Base-by-base conservation (phyloP, 2,329 filamentous ascomycete species). In the Sarocladium strictum region DNA sequence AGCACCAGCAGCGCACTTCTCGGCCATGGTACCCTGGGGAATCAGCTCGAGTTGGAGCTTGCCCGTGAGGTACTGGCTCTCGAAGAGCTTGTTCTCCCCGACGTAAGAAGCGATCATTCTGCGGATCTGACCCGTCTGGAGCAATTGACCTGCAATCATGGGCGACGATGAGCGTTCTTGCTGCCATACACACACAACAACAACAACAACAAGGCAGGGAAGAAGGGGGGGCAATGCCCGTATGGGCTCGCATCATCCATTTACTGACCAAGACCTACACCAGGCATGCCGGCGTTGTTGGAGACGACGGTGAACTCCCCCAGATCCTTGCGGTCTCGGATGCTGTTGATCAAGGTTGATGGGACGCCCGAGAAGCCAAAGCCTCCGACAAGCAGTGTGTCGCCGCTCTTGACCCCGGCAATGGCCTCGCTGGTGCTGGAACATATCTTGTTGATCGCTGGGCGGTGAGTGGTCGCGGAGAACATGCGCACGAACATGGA, bases 91-190 rank as follows among this genome's bases (percentile, higher is more conserved):
- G 76, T 97, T 97, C 74, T 94, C 90, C 67, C 92, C 92, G 50
- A 96, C 90, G 70, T 96, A 97, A 64, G 87, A 93, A 37, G 91
- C 89, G 65, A 96, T 85, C 85, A 96, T 95, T 76, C 93, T 94
- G 70, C 81, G 85, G 71, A 97, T 87, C 75, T 96, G 91, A 66
- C 89, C 88, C 53, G 84, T 84, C 72, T 87, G 85, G 57, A 94
- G 79, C 14, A 95, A 38, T n/a, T 38, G 35, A n/a, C 35, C 35
- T 38, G 19, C 15, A 9, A 33, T 9, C 15, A 33, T 9, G 32
- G 15, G 19, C 6, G 35, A 38, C 14, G 19, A 38, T 33, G 32
- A 33, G 32, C 32, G 9, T 33, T 9, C 32, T 9, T 33, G 9
- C 32, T 15, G 15, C 15, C 15, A 9, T 9, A 9, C 15, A 33